A percentile compares a stretch with the other conserved stretches of the same genome.
phyloP scores from a whole-genome alignment of 2,329 filamentous ascomycete species.

The Beauveria bassiana region DNA sequence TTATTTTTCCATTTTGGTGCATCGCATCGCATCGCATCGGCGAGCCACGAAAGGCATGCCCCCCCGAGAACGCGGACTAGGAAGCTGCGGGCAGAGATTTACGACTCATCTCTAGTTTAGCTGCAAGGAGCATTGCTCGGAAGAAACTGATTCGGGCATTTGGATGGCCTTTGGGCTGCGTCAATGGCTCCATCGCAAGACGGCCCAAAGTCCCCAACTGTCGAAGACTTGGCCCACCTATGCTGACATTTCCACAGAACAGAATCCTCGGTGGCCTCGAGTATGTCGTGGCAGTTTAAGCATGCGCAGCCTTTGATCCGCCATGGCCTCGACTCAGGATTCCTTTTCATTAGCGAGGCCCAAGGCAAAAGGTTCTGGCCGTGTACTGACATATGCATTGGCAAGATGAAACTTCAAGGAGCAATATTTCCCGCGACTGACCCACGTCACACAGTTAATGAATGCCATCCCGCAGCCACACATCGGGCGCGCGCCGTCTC shows the following conservation, averaged over 20 bases:
- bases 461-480: conserved; percentile 15
- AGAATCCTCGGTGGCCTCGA: neutral
- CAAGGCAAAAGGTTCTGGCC: neutral
- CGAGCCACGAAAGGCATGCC: neutral
- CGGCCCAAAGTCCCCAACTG: no score
- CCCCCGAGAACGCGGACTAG: conserved; percentile 19
- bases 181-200: conserved; percentile 14
- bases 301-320: neutral
- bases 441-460: conserved; percentile 20
- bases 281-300: neutral
- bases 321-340: neutral
- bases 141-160: conserved; percentile 17
- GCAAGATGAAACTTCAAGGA: conserved; percentile 14
- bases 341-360: neutral
- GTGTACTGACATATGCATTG: neutral
- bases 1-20: neutral
- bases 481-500: conserved; percentile 9
- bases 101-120: conserved; percentile 19
- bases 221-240: neutral
- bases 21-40: neutral
- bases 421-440: conserved; percentile 20
- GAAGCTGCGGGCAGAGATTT: conserved; percentile 22
- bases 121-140: conserved; percentile 19
- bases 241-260: neutral
- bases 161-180: conserved; percentile 22